A percentile compares a stretch with the other conserved stretches of the same genome.
Conservation (phyloP, 1,284 basidiomycete species). For the Ustilago tritici region DNA sequence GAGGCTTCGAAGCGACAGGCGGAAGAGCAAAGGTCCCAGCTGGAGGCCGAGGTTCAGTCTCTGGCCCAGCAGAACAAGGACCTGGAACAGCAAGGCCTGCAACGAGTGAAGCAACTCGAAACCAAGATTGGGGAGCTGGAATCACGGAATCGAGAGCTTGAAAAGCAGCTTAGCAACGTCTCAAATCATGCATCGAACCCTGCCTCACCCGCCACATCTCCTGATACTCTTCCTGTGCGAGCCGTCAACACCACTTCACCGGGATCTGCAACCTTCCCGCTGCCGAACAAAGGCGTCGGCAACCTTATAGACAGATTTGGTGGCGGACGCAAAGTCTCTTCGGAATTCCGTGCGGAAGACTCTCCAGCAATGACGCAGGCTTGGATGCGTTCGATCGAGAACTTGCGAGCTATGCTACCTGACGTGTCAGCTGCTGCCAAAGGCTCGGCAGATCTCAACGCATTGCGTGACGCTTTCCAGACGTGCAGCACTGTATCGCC, state of each 20-base stretch:
- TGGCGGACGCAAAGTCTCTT: constrained; percentile 27
- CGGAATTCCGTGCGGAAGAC: constrained; percentile 33
- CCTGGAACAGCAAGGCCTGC: constrained; percentile 13
- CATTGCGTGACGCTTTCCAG: constrained; percentile 41
- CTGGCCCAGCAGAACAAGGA: constrained; percentile 20
- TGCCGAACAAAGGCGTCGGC: constrained; percentile 39
- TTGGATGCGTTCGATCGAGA: constrained; percentile 25
- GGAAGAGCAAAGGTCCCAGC: constrained; percentile 8
- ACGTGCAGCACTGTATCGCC: background rate
- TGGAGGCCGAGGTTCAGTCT: constrained; percentile 13
- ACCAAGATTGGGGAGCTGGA: constrained; percentile 24
- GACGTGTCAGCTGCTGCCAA: constrained; percentile 32
- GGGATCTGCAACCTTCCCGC: constrained; percentile 8
- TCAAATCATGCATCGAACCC: constrained; percentile 12
- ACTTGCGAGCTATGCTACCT: constrained; percentile 38
- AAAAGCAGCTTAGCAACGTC: constrained; percentile 23
- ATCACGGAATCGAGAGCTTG: constrained; percentile 22
- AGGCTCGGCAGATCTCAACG: constrained; percentile 27
- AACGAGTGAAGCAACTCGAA: constrained; percentile 26
- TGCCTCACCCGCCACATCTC: constrained; percentile 20
- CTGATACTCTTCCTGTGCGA: constrained; percentile 19
- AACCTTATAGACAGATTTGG: constrained; percentile 47
- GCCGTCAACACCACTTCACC: constrained; percentile 20
- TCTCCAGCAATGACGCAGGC: constrained; percentile 25
- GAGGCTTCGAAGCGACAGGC: constrained; percentile 9